Base-by-base conservation (phyloP, 139 green algal species). In the Coelastrella sp. region DNA sequence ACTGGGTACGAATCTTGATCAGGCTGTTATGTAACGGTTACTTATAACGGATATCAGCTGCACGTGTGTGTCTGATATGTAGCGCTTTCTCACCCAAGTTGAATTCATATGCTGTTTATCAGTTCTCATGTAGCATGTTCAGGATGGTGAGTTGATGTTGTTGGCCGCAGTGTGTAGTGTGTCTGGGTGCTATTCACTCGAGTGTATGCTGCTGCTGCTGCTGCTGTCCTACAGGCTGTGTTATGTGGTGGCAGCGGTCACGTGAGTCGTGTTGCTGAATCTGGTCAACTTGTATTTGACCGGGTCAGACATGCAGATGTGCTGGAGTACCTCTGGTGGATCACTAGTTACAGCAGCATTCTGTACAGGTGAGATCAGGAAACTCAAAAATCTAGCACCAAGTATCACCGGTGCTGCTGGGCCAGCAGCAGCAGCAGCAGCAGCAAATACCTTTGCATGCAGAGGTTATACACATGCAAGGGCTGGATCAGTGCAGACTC, bases 311-410 rank as follows among this genome's bases (percentile, higher is more conserved):
- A 85, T 64, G 71, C 82, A n/a, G 72, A 77, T n/a, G 82, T 83
- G 43, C 59, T 87, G 59, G 82, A 87, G 57, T 87, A 68, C 30
- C 40, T 87, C 1, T 87, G 82, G 82, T 78, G 27, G 59, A 25
- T 84, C 41, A 81, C 59, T 17, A 74, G 66, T 35, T 74, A 50
- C 66, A 74, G 66, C 35, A 74, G 7, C 4, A n/a, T 50, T 17
- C 7, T 80, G 27, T 80, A 80, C 72, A 64, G 30, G 69, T 80
- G 17, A 66, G 72, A 19, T 5, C 11, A 9, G 15, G 45, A 9
- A 57, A 13, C 45, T 23, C 45, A 57, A 1, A 57, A 13, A 57
- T 3, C n/a, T n/a, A n/a, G n/a, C n/a, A n/a, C n/a, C n/a, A n/a
- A n/a, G n/a, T n/a, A n/a, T n/a, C n/a, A n/a, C n/a, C n/a, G n/a